Conservation (phyloP, 805 yeast genomes). For the Debaryomyces maramus region DNA sequence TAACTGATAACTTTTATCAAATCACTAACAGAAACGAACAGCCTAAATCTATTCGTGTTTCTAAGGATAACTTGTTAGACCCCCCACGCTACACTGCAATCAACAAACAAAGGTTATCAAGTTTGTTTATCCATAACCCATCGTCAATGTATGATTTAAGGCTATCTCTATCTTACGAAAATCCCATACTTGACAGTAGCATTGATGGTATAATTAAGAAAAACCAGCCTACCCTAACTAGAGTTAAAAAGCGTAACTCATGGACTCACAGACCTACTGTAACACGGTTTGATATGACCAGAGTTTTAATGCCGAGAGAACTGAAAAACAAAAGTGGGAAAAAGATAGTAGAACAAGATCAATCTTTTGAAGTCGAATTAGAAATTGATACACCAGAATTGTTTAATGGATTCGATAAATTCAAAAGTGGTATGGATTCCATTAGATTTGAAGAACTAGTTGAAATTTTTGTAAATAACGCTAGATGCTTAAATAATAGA, state of each 20-base stretch:
- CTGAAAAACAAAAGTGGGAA: conserved; percentile 39
- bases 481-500: conserved; percentile 43
- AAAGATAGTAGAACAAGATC: conserved; percentile 34
- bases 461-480: conserved; percentile 45
- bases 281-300: conserved; percentile 71
- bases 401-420: conserved; percentile 42
- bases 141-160: conserved; percentile 76
- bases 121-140: conserved; percentile 70
- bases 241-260: conserved; percentile 73
- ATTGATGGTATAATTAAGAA: conserved; percentile 50
- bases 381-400: conserved; percentile 42
- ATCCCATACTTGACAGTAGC: conserved; percentile 64
- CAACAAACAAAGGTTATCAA: conserved; percentile 72
- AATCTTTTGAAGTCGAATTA: conserved; percentile 38
- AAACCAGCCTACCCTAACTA: conserved; percentile 52
- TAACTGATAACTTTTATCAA: conserved; percentile 62
- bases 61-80: conserved; percentile 56
- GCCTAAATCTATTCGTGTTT: conserved; percentile 63
- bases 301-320: conserved; percentile 45
- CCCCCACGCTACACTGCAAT: conserved; percentile 74
- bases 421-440: conserved; percentile 36
- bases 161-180: conserved; percentile 72
- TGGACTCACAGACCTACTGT: conserved; percentile 73
- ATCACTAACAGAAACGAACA: conserved; percentile 63
- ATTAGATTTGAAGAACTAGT: conserved; percentile 46